These are phyloP conservation scores for Flaveria bidentis DNA, from an alignment of 129 eudicot species.

Conservation along the genomic window DNA sequence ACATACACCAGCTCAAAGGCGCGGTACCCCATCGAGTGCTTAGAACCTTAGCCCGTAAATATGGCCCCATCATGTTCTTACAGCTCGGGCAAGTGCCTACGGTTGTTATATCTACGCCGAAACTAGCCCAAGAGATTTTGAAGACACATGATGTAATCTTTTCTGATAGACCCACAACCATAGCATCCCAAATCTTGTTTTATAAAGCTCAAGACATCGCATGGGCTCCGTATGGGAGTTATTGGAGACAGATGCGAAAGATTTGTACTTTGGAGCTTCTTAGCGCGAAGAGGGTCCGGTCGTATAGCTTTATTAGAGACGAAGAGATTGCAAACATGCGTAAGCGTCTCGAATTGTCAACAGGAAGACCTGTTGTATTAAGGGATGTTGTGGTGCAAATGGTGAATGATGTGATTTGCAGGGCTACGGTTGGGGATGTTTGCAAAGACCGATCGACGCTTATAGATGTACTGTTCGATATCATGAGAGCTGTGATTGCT, in stretches of 20 bases:
- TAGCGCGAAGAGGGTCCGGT: background rate
- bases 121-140: background rate
- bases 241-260: background rate
- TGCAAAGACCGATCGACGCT: background rate
- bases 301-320: background rate
- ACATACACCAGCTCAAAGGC: slow-evolving; percentile 27
- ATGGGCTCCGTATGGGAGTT: background rate
- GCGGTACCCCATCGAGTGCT: background rate
- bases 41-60: background rate
- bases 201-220: background rate
- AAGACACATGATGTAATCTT: no score
- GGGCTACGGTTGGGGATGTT: background rate
- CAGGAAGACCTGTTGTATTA: background rate
- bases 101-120: background rate
- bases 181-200: background rate
- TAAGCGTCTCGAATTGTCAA: no score
- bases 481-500: background rate
- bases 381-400: background rate
- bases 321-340: no score
- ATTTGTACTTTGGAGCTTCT: background rate
- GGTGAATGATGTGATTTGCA: background rate
- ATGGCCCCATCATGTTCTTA: background rate
- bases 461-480: background rate
- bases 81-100: background rate
- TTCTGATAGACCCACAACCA: background rate